phyloP scores from a whole-genome alignment of 2,329 filamentous ascomycete genomes.

The Aureobasidium sp. region DNA sequence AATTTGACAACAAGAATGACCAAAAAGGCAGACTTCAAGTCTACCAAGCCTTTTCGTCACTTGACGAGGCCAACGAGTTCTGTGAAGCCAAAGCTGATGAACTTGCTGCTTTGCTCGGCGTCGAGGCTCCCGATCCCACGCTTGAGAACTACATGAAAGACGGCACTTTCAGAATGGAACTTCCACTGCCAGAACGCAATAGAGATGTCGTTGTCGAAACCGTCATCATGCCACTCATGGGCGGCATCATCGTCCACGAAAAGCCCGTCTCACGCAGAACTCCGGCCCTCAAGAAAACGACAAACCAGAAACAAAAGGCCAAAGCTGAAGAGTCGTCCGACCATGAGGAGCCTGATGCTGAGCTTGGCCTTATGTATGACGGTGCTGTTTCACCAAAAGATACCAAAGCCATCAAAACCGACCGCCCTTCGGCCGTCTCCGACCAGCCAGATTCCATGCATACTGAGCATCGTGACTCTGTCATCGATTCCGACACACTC shows the following conservation, averaged over 20 bases:
- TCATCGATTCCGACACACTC: background rate
- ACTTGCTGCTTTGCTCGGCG: background rate
- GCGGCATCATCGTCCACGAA: background rate
- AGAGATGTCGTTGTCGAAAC: background rate
- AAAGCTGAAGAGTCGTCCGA: background rate
- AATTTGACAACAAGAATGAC: background rate
- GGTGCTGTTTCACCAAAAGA: too few species aligned
- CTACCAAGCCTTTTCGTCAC: slow-evolving; percentile 4
- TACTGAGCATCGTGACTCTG: background rate
- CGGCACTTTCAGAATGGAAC: background rate
- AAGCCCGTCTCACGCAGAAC: background rate
- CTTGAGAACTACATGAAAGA: background rate
- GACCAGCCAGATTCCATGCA: background rate
- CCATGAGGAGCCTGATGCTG: too few species aligned
- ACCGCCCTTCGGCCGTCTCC: too few species aligned
- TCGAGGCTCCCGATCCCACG: background rate
- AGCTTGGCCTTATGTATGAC: too few species aligned
- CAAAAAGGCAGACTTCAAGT: slow-evolving; percentile 1
- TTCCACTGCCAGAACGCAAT: background rate
- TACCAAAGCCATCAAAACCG: background rate
- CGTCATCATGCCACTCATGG: slow-evolving; percentile 1
- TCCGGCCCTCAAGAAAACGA: background rate
- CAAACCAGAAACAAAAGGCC: background rate
- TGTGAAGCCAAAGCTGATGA: background rate
- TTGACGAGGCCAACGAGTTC: slow-evolving; percentile 14